Percentiles rank a stretch among this genome's conserved stretches.
Evolutionary conservation across 2,329 filamentous ascomycete species (phyloP).

Genomic region (Monosporascus cannonballus): DNA sequence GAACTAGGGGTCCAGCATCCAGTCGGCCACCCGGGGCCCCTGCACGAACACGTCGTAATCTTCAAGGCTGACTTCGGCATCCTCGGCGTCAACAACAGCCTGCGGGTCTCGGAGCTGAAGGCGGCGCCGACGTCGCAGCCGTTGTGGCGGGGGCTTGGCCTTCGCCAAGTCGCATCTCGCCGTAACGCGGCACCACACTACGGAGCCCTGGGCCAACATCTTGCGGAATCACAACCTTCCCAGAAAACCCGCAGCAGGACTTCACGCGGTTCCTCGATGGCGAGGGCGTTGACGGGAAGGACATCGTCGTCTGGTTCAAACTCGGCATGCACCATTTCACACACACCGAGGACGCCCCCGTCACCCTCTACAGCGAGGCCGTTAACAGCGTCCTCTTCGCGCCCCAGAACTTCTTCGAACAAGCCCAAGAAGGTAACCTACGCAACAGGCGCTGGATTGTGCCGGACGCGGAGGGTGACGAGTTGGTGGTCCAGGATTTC

Average conservation of each 20-base stretch:
- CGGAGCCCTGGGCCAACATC: constrained; percentile 32
- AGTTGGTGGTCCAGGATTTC: constrained; percentile 24
- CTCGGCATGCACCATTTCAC: constrained; percentile 46
- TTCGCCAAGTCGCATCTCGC: constrained; percentile 32
- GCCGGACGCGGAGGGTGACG: constrained; percentile 14
- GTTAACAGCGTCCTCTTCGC: constrained; percentile 33
- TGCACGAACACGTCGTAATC: constrained; percentile 23
- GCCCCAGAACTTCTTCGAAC: constrained; percentile 31
- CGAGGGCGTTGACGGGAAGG: constrained; percentile 34
- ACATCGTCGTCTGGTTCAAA: constrained; percentile 43
- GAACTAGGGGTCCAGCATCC: constrained; percentile 17
- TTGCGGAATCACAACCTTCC: constrained; percentile 27
- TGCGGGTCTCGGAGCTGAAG: constrained; percentile 23
- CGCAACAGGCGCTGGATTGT: constrained; percentile 28
- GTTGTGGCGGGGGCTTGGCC: constrained; percentile 29
- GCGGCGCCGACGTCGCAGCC: constrained; percentile 18
- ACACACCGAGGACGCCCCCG: constrained; percentile 30
- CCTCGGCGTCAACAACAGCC: constrained; percentile 18
- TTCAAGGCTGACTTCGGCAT: constrained; percentile 26
- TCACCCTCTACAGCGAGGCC: constrained; percentile 30
- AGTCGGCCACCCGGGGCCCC: constrained; percentile 18
- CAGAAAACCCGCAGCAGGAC: constrained; percentile 32
- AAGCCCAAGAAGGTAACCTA: constrained; percentile 29
- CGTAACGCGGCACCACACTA: constrained; percentile 39
- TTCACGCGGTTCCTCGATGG: constrained; percentile 38